Evolutionary conservation across 306 rosid species (phyloP).

Genomic region (Astragalus membranaceus): DNA sequence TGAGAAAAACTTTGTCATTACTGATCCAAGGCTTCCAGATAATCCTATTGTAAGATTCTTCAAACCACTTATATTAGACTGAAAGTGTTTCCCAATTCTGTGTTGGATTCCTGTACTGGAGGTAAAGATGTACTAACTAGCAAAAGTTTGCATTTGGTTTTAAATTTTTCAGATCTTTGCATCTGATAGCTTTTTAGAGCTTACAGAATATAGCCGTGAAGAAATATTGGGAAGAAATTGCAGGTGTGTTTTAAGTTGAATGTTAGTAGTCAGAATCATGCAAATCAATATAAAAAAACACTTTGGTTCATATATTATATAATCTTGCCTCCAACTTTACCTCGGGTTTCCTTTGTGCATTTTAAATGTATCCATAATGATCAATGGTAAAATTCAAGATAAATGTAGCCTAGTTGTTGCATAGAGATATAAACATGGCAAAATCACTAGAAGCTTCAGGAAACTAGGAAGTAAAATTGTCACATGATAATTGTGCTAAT

Average conservation of each 20-base stretch:
- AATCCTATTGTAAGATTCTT: conserved; percentile 81
- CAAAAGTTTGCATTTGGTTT: conserved; percentile 14
- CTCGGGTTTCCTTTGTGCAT: too few relatives aligned
- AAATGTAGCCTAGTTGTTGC: too few relatives aligned
- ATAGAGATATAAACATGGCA: too few relatives aligned
- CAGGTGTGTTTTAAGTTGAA: conserved; percentile 47
- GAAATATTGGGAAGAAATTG: conserved; percentile 97
- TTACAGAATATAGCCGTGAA: conserved; percentile 92
- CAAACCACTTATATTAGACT: not conserved
- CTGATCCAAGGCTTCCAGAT: conserved; percentile 99
- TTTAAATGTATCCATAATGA: too few relatives aligned
- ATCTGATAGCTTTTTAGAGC: conserved; percentile 96
- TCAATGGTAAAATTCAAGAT: too few relatives aligned
- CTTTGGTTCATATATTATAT: too few relatives aligned
- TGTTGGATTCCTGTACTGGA: not conserved
- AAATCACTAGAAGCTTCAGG: too few relatives aligned
- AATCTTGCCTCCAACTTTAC: too few relatives aligned
- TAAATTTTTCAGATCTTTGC: conserved; percentile 70
- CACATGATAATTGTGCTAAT: not conserved
- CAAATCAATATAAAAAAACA: too few relatives aligned
- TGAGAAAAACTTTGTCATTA: conserved; percentile 93
- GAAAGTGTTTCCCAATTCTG: not conserved
- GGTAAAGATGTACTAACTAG: not conserved
- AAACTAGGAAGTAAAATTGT: too few relatives aligned
- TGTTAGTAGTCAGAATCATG: not conserved